phyloP scores from a whole-genome alignment of 495 filamentous ascomycete species.

The Podospora pseudocomata region DNA sequence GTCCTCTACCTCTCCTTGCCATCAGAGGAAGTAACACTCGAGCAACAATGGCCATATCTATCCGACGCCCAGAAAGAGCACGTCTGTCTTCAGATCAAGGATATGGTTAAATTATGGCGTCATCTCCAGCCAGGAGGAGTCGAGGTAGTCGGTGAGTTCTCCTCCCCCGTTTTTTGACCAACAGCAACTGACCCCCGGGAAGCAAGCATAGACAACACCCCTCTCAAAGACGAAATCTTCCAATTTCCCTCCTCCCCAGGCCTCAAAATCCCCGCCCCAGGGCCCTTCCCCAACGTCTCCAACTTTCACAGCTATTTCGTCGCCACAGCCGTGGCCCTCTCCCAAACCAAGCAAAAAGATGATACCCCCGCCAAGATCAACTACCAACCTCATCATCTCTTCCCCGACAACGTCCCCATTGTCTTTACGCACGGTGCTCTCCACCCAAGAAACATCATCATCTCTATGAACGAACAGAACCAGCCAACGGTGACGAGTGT shows the following conservation, averaged over 20 bases:
- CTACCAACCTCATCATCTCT: slow-evolving; percentile 18
- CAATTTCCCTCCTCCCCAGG: slow-evolving; percentile 10
- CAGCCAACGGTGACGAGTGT: slow-evolving; percentile 35
- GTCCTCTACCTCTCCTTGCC: slow-evolving; percentile 18
- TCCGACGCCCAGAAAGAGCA: slow-evolving; percentile 7
- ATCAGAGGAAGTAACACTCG: slow-evolving; percentile 9
- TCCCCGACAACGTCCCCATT: slow-evolving; percentile 33
- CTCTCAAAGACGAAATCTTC: slow-evolving; percentile 21
- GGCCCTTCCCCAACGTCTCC: slow-evolving; percentile 19
- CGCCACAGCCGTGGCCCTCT: slow-evolving; percentile 15
- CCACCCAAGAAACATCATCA: slow-evolving; percentile 46
- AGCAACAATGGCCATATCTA: slow-evolving; percentile 11
- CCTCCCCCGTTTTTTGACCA: background rate
- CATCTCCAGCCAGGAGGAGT: slow-evolving; percentile 11
- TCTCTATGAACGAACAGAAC: slow-evolving; percentile 28
- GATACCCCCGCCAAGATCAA: background rate
- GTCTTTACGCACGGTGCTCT: slow-evolving; percentile 48
- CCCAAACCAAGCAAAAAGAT: slow-evolving; percentile 10
- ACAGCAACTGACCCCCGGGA: background rate
- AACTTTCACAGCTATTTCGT: slow-evolving; percentile 26
- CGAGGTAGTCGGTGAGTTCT: slow-evolving; percentile 15
- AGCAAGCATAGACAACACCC: slow-evolving; percentile 29
- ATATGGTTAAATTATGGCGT: slow-evolving; percentile 16
- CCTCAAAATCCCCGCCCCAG: slow-evolving; percentile 5
- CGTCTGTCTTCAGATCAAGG: slow-evolving; percentile 13